A percentile compares a stretch with the other conserved stretches of the same genome.
Evolutionary conservation across 345 rosid genomes (phyloP).

Genomic region (Salix brachista): DNA sequence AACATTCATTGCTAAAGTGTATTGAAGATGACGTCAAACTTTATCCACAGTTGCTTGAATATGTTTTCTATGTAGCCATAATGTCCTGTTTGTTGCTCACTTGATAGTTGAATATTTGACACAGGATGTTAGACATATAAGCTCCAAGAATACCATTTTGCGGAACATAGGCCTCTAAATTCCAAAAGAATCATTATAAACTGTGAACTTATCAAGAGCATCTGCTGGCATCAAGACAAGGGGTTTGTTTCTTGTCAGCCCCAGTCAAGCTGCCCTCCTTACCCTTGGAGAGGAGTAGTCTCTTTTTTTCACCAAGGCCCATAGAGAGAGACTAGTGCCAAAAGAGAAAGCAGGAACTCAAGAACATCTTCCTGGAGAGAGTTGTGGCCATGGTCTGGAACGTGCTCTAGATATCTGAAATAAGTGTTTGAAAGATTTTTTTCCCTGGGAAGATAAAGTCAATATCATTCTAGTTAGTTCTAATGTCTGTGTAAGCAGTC

Average conservation of each 20-base stretch:
- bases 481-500: not conserved
- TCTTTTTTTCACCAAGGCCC: not conserved
- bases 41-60: too few species aligned
- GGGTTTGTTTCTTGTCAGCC: not conserved
- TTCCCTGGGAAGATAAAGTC: not conserved
- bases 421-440: not conserved
- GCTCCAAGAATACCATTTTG: not conserved
- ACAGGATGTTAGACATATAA: too few species aligned
- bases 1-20: not conserved
- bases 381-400: not conserved
- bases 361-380: not conserved
- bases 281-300: not conserved
- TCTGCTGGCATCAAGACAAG: not conserved
- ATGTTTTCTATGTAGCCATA: too few species aligned
- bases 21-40: not conserved
- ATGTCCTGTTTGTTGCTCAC: too few species aligned
- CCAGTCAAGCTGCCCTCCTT: not conserved
- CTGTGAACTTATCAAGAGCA: not conserved
- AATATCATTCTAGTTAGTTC: not conserved
- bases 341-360: not conserved
- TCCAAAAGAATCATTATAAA: not conserved
- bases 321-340: not conserved
- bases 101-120: too few species aligned
- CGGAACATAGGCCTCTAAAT: not conserved
- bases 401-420: not conserved